phyloP scores from a whole-genome alignment of 2,329 filamentous ascomycete species.

The Trichophyton verrucosum region DNA sequence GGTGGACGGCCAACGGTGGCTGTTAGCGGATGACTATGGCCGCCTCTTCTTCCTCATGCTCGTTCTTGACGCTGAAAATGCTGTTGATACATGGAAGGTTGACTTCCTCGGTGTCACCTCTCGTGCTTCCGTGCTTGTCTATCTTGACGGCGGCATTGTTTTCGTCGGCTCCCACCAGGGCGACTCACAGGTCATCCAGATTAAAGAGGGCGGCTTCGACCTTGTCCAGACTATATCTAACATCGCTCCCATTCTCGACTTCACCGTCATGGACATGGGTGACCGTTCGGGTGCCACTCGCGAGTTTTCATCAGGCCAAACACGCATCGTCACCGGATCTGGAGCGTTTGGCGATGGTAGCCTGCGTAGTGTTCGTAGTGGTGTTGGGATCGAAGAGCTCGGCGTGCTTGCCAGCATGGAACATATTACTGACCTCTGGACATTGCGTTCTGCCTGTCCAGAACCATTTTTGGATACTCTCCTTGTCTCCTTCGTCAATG shows the following conservation, averaged over 20 bases:
- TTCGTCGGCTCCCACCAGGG: constrained; percentile 90
- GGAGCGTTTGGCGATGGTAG: constrained; percentile 83
- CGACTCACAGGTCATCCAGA: constrained; percentile 69
- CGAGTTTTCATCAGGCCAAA: constrained; percentile 89
- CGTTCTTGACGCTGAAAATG: constrained; percentile 48
- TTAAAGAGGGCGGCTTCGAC: constrained; percentile 49
- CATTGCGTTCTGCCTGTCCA: constrained; percentile 44
- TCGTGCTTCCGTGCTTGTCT: constrained; percentile 64
- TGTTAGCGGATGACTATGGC: constrained; percentile 89
- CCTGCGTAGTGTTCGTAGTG: constrained; percentile 79
- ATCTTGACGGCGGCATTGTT: constrained; percentile 53
- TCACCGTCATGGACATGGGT: constrained; percentile 91
- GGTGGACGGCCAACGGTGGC: constrained; percentile 66
- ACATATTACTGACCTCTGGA: constrained; percentile 60
- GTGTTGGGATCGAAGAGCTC: constrained; percentile 79
- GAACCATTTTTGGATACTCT: constrained; percentile 49
- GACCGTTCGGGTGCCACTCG: constrained; percentile 70
- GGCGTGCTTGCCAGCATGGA: constrained; percentile 70
- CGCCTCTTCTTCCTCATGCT: constrained; percentile 75
- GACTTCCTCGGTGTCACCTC: constrained; percentile 56
- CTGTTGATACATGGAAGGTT: constrained; percentile 62
- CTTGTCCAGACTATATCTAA: constrained; percentile 67
- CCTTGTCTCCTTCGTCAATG: constrained; percentile 66
- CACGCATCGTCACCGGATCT: constrained; percentile 82
- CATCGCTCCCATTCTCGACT: constrained; percentile 84